Evolutionary conservation across 1,284 basidiomycete genomes (phyloP).

Genomic region (Microbotryum lychnidis-dioicae): DNA sequence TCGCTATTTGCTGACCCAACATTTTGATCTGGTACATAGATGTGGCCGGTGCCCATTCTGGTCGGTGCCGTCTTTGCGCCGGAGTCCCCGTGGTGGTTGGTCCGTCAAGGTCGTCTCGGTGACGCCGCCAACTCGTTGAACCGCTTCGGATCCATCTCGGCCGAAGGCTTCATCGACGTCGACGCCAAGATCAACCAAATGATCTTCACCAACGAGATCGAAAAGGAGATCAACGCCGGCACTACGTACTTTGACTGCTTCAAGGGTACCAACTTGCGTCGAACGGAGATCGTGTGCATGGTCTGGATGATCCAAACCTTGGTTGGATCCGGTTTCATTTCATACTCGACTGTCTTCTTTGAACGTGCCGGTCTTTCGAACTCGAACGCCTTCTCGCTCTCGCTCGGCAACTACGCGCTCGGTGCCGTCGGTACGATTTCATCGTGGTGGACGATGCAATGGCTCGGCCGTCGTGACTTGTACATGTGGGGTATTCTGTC

Average conservation of each 20-base stretch:
- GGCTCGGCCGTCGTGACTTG: too few relatives aligned
- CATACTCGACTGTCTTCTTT: slow-evolving; percentile 39
- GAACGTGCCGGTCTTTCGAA: slow-evolving; percentile 42
- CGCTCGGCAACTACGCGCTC: slow-evolving; percentile 40
- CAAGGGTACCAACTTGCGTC: slow-evolving; percentile 41
- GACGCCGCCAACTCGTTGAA: slow-evolving; percentile 43
- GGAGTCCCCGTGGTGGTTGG: slow-evolving; percentile 14
- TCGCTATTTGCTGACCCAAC: too few relatives aligned
- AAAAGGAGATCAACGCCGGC: slow-evolving; percentile 38
- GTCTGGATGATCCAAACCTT: slow-evolving; percentile 32
- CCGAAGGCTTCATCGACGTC: slow-evolving; percentile 44
- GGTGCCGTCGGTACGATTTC: slow-evolving; percentile 41
- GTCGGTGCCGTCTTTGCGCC: too few relatives aligned
- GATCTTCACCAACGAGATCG: slow-evolving; percentile 39
- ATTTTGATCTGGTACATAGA: not conserved
- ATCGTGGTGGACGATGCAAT: slow-evolving; percentile 35
- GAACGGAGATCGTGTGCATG: slow-evolving; percentile 41
- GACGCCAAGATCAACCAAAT: slow-evolving; percentile 35
- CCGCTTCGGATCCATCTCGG: slow-evolving; percentile 41
- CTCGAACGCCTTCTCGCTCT: slow-evolving; percentile 42
- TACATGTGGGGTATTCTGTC: slow-evolving; percentile 45
- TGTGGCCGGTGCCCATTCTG: slow-evolving; percentile 6
- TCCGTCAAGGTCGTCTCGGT: slow-evolving; percentile 44
- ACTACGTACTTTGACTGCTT: slow-evolving; percentile 44
- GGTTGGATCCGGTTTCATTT: slow-evolving; percentile 16